Evolutionary conservation across 1,284 basidiomycete species (phyloP).

Genomic region (Pterulicium gracile): DNA sequence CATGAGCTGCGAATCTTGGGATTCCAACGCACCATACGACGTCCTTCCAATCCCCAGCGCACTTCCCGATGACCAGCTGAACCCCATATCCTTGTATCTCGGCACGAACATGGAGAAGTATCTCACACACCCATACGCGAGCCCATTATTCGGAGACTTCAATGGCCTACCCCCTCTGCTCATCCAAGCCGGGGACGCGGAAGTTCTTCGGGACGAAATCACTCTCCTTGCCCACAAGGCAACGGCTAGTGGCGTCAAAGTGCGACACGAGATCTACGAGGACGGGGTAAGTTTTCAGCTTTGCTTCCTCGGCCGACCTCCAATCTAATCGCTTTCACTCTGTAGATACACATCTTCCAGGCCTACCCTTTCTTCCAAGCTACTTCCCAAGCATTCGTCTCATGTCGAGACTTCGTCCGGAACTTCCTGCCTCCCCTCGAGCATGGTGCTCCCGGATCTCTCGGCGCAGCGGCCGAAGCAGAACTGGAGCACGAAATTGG

Average conservation of each 20-base stretch:
- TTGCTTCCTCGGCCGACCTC: constrained; percentile 4
- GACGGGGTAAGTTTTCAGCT: constrained; percentile 67
- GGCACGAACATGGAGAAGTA: constrained; percentile 79
- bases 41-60: constrained; percentile 60
- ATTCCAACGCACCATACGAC: constrained; percentile 79
- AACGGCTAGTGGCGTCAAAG: constrained; percentile 75
- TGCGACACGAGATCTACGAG: constrained; percentile 88
- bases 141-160: constrained; percentile 91
- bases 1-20: constrained; percentile 96
- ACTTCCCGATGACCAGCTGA: constrained; percentile 74
- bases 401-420: constrained; percentile 69
- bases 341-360: constrained; percentile 84
- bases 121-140: constrained; percentile 93
- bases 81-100: constrained; percentile 89
- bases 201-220: constrained; percentile 89
- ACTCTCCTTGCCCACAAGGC: constrained; percentile 94
- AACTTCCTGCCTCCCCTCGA: constrained; percentile 42
- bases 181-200: constrained; percentile 90
- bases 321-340: background rate
- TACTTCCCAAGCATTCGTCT: constrained; percentile 61
- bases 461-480: constrained; percentile 44
- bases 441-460: constrained; percentile 32
- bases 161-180: constrained; percentile 82
- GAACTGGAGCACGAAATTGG: constrained; percentile 56
- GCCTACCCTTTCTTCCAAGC: constrained; percentile 76